A percentile compares a stretch with the other conserved stretches of the same genome.
Conservation (phyloP, 495 filamentous ascomycete species). For the Penicillium canescens region DNA sequence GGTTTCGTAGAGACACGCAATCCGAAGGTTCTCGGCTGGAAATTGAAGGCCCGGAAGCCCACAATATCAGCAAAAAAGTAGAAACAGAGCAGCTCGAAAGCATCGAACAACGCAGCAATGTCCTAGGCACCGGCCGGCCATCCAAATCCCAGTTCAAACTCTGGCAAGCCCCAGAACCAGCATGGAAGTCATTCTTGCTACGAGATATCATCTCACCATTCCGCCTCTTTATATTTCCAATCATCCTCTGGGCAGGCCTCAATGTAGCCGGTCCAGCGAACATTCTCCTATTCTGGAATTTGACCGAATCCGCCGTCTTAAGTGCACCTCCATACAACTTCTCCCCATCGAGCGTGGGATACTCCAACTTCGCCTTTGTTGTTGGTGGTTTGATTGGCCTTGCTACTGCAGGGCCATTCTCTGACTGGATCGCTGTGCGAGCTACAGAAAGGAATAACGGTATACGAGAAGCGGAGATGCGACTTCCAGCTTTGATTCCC, state of each 20-base stretch:
- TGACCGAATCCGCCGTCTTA: slow-evolving; percentile 55
- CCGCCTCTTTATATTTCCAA: slow-evolving; percentile 54
- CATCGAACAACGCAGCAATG: slow-evolving; percentile 19
- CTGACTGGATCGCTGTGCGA: slow-evolving; percentile 53
- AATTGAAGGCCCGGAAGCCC: no score
- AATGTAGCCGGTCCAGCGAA: slow-evolving; percentile 51
- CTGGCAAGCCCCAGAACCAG: slow-evolving; percentile 39
- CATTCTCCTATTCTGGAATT: slow-evolving; percentile 54
- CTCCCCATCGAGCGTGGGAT: slow-evolving; percentile 42
- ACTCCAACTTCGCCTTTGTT: slow-evolving; percentile 40
- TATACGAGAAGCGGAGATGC: slow-evolving; percentile 68
- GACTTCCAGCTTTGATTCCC: slow-evolving; percentile 58
- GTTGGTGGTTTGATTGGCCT: slow-evolving; percentile 51
- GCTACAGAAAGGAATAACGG: slow-evolving; percentile 52
- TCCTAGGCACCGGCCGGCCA: slow-evolving; percentile 36
- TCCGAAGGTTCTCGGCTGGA: no score
- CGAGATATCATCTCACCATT: slow-evolving; percentile 47
- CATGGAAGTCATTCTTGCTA: slow-evolving; percentile 33
- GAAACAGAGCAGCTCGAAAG: background rate
- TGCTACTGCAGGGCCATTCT: slow-evolving; percentile 52
- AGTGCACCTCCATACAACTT: slow-evolving; percentile 53
- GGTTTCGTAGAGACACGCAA: slow-evolving; percentile 31
- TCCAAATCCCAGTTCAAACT: slow-evolving; percentile 44
- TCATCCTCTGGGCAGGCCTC: slow-evolving; percentile 53
- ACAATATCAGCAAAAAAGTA: no score